Base-by-base conservation (phyloP, 176 grass and related monocot genomes). In the Pharus latifolius region DNA sequence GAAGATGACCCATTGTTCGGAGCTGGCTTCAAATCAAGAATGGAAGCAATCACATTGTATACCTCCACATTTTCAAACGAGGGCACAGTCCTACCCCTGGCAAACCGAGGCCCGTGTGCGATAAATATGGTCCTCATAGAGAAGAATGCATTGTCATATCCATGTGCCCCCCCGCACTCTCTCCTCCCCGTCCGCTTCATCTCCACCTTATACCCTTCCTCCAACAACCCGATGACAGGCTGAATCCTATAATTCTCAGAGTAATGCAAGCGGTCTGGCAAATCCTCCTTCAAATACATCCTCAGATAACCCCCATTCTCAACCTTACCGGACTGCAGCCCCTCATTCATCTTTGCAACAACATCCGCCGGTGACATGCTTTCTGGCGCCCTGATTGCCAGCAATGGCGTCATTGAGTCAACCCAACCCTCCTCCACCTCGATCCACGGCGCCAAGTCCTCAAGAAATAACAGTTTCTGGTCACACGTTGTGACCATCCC, bases 401-500 rank as follows among this genome's bases (percentile, higher is more conserved):
- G 78, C 79, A 99, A 37, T 3, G 95, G 95, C 0, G 75, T 81
- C 27, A 66, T 88, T 1, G 84, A 99, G 7, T 94, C 48, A 56
- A 99, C 63, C 87, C 95, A 99, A 58, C 78, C 87, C 13, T 15
- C 1, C 17, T 78, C 10, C 43, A 99, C 76, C 48, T 73, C 7
- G 23, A 99, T 69, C 86, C 86, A 94, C 5, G 95, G 87, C 72
- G 90, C 75, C 56, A 99, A 68, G 10, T 91, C 84, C 11, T 91
- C 75, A 0, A 99, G 82, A 77, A 86, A 77, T 52, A 99, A 44
- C 15, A 94, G 77, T 75, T 94, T 99, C 69, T 66, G 51, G 25
- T 94, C 90, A 0, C 95, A 99, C 11, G 84, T 99, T n/a, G 90
- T 82, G n/a, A 99, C 95, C 95, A 99, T 99, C 50, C 90, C 95